These are phyloP conservation scores for Edaphochlamys debaryana DNA, from an alignment of 139 green algal species.

Conservation along the genomic window DNA sequence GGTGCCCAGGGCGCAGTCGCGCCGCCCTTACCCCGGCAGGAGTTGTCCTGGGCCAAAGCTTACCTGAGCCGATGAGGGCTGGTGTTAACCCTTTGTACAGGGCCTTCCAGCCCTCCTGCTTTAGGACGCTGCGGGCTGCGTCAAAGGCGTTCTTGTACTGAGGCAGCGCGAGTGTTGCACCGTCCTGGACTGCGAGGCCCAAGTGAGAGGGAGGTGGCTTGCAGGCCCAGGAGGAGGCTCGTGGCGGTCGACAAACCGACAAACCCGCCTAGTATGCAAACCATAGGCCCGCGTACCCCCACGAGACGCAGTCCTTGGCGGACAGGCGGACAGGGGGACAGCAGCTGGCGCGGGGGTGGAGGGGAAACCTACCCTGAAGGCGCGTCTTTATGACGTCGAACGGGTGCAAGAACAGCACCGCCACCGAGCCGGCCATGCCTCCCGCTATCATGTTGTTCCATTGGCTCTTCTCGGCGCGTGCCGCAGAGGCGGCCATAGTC, in stretches of 20 bases:
- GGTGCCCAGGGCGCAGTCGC: too few species aligned
- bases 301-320: too few species aligned
- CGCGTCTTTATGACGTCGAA: conserved; percentile 93
- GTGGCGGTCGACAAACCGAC: too few species aligned
- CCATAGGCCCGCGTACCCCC: too few species aligned
- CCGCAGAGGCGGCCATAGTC: too few species aligned
- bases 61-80: conserved; percentile 78
- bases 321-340: too few species aligned
- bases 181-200: conserved; percentile 82
- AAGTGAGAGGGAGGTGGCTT: too few species aligned
- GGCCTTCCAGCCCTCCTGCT: conserved; percentile 72
- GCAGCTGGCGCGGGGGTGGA: too few species aligned
- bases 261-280: too few species aligned
- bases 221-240: too few species aligned
- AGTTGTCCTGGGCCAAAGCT: too few species aligned
- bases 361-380: conserved; percentile 81
- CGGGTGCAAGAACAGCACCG: conserved; percentile 82
- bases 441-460: conserved; percentile 82
- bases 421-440: conserved; percentile 70
- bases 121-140: conserved; percentile 70
- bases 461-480: conserved; percentile 8
- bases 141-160: conserved; percentile 77
- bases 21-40: too few species aligned
- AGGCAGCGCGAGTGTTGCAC: neutral
- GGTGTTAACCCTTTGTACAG: conserved; percentile 86